These are phyloP conservation scores for Cyamopsis tetragonoloba DNA, from an alignment of 306 rosid species.

Conservation along the genomic window DNA sequence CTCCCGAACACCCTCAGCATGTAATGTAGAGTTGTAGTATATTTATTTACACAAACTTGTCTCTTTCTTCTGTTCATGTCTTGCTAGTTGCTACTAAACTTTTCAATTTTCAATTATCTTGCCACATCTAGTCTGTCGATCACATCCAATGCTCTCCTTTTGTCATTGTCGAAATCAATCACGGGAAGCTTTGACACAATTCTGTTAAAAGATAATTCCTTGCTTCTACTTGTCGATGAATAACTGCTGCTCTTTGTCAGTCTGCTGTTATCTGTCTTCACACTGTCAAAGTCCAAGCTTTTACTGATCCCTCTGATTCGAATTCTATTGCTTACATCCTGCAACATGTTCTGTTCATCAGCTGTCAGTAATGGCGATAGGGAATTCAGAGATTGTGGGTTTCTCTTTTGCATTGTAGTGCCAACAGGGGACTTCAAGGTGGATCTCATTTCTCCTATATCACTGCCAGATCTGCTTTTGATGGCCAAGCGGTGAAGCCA, in stretches of 20 bases:
- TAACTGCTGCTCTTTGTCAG: slow-evolving; percentile 57
- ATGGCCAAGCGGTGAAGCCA: slow-evolving; percentile 77
- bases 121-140: slow-evolving; percentile 57
- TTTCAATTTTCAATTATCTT: slow-evolving; percentile 26
- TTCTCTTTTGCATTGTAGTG: slow-evolving; percentile 22
- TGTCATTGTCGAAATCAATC: slow-evolving; percentile 48
- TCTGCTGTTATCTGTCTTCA: slow-evolving; percentile 30
- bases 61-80: background rate
- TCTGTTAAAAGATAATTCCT: slow-evolving; percentile 43
- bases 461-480: slow-evolving; percentile 37
- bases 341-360: slow-evolving; percentile 59
- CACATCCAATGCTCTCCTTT: slow-evolving; percentile 62
- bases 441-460: slow-evolving; percentile 21
- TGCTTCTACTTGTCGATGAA: slow-evolving; percentile 45
- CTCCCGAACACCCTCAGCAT: slow-evolving; percentile 26
- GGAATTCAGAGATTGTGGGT: slow-evolving; percentile 22
- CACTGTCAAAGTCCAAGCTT: slow-evolving; percentile 56
- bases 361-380: slow-evolving; percentile 26
- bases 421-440: slow-evolving; percentile 30
- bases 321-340: slow-evolving; percentile 40
- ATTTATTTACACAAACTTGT: slow-evolving; percentile 37
- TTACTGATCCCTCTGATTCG: slow-evolving; percentile 48
- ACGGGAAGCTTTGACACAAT: slow-evolving; percentile 47
- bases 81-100: slow-evolving; percentile 3
- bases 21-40: slow-evolving; percentile 18